Conservation (phyloP, 2,329 filamentous ascomycete genomes). For the Metarhizium robertsii region DNA sequence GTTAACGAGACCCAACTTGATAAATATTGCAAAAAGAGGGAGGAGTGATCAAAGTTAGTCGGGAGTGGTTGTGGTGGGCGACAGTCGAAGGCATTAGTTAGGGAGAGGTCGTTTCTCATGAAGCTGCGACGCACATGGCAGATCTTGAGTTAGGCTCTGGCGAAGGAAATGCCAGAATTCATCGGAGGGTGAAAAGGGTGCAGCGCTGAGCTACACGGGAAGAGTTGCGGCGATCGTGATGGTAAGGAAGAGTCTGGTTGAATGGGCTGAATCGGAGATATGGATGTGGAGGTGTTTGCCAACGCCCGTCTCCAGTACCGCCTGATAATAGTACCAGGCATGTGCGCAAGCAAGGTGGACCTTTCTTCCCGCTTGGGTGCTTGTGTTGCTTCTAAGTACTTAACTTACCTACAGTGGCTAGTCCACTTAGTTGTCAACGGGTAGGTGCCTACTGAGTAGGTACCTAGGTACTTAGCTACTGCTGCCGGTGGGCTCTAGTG, state of each 20-base stretch:
- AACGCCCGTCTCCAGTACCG: background rate
- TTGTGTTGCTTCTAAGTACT: no score
- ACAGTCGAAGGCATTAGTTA: slow-evolving; percentile 1
- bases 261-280: background rate
- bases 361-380: no score
- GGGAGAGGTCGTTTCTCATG: slow-evolving; percentile 1
- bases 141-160: background rate
- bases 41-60: background rate
- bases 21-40: background rate
- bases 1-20: no score
- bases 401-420: no score
- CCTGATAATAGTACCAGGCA: no score
- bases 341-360: no score
- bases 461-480: no score
- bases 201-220: background rate
- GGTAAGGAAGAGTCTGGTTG: background rate
- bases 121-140: slow-evolving; percentile 3
- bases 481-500: no score
- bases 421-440: no score
- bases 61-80: background rate
- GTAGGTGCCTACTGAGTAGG: no score
- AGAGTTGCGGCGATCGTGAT: background rate
- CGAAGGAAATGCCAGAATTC: background rate
- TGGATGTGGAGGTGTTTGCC: background rate
- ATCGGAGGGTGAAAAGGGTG: background rate